A percentile compares a stretch with the other conserved stretches of the same genome.
phyloP scores from a whole-genome alignment of 106 monocot species.

The Iris macrosiphon region DNA sequence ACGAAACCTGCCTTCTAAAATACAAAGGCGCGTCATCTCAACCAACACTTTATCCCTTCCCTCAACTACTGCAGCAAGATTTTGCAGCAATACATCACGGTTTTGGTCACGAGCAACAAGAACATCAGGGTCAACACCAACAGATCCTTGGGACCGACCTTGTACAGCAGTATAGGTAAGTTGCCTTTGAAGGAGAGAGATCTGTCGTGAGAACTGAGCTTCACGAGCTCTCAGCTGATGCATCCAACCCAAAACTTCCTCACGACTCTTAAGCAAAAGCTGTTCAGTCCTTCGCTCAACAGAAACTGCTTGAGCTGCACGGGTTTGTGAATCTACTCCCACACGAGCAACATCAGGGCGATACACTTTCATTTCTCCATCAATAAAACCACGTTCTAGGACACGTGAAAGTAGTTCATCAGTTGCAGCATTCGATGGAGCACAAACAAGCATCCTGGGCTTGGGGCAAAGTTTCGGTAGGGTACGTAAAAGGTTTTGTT shows the following conservation, averaged over 20 bases:
- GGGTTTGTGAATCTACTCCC: slow-evolving; percentile 74
- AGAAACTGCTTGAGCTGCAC: slow-evolving; percentile 86
- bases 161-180: slow-evolving; percentile 49
- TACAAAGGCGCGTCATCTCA: slow-evolving; percentile 71
- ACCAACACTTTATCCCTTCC: slow-evolving; percentile 75
- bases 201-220: slow-evolving; percentile 50
- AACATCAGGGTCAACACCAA: slow-evolving; percentile 79
- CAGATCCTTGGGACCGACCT: slow-evolving; percentile 68
- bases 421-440: slow-evolving; percentile 86
- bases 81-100: slow-evolving; percentile 57
- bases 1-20: slow-evolving; percentile 61
- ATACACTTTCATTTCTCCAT: slow-evolving; percentile 89
- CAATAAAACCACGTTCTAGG: slow-evolving; percentile 76
- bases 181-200: slow-evolving; percentile 44
- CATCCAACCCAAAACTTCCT: slow-evolving; percentile 70
- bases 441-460: slow-evolving; percentile 83
- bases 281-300: slow-evolving; percentile 79
- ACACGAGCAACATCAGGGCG: slow-evolving; percentile 88
- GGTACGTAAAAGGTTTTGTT: slow-evolving; percentile 65
- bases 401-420: slow-evolving; percentile 77
- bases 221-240: slow-evolving; percentile 54
- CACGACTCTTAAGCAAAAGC: slow-evolving; percentile 62
- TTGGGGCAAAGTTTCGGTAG: slow-evolving; percentile 90
- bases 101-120: slow-evolving; percentile 59
- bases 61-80: slow-evolving; percentile 64